A percentile compares a stretch with the other conserved stretches of the same genome.
Evolutionary conservation across 257 asterid genomes (phyloP).

Genomic region (Verbena officinalis): DNA sequence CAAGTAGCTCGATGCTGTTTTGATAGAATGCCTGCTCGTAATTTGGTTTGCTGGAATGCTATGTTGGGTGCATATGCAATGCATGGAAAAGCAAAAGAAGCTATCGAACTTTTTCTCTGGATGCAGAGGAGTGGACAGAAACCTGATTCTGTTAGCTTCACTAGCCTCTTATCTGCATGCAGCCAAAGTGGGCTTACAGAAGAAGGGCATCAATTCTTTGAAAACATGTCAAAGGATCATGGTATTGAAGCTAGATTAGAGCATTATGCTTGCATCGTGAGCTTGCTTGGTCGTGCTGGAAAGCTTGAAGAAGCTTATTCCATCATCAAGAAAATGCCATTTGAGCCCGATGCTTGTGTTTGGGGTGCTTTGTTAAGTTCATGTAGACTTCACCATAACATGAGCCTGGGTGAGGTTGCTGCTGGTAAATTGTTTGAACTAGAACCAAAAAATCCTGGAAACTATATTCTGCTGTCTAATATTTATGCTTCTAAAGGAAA

Average conservation of each 20-base stretch:
- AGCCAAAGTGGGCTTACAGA: slow-evolving; percentile 75
- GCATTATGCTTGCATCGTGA: slow-evolving; percentile 86
- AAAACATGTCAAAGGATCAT: slow-evolving; percentile 61
- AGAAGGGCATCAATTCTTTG: slow-evolving; percentile 62
- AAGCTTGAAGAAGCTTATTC: slow-evolving; percentile 81
- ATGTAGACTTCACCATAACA: slow-evolving; percentile 68
- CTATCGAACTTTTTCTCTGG: slow-evolving; percentile 47
- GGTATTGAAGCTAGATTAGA: slow-evolving; percentile 69
- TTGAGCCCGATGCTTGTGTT: slow-evolving; percentile 82
- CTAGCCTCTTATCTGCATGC: slow-evolving; percentile 85
- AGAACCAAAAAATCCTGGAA: slow-evolving; percentile 84
- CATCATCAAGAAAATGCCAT: slow-evolving; percentile 68
- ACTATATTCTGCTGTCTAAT: slow-evolving; percentile 76
- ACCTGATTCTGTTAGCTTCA: slow-evolving; percentile 77
- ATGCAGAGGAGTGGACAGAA: slow-evolving; percentile 69
- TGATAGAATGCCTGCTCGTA: slow-evolving; percentile 56
- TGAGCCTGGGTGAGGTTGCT: slow-evolving; percentile 77
- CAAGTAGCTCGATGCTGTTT: slow-evolving; percentile 58
- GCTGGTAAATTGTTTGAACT: slow-evolving; percentile 70
- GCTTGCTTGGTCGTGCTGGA: slow-evolving; percentile 90
- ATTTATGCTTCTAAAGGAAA: slow-evolving; percentile 82
- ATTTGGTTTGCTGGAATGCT: slow-evolving; percentile 89
- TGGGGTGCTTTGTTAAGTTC: slow-evolving; percentile 95
- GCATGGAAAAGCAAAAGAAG: slow-evolving; percentile 80
- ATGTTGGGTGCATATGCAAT: slow-evolving; percentile 85